Evolutionary conservation across 2,329 filamentous ascomycete genomes (phyloP), one percentile per base, ranked within the genome.

Genomic region (Byssochlamys sp.): DNA sequence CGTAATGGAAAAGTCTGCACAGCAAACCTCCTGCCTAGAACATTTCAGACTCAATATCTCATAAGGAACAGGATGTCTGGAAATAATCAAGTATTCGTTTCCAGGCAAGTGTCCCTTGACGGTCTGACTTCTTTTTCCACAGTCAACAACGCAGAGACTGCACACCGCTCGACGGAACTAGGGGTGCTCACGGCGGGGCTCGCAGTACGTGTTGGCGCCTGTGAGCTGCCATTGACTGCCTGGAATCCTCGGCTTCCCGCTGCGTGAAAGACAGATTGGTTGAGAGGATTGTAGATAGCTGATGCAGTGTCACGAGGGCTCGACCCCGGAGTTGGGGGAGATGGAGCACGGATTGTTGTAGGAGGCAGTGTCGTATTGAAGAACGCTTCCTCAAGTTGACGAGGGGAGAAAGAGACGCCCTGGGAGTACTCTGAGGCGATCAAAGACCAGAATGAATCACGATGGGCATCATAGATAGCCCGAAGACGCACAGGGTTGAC

Each of bases 401-500:
- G 54, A 2, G 57, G 58, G 25, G 64, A 57, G 29, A 64, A 56
- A n/a, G 55, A 45, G 4, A 39, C 45, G 5, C 60, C 58, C n/a
- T 57, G 60, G 7, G 66, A 64, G 66, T 91, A 91, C 65, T 90
- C 87, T 27, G 82, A 77, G 29, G 88, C 87, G 35, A 92, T 81
- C 53, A 82, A 79, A 33, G 81, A 78, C 88, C 89, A 92, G 75
- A 92, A 91, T 7, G 82, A 81, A 54, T 80, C 78, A 50, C 87
- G 84, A 72, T 90, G 87, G 6, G 81, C 77, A 55, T 84, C 81
- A 72, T 91, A 91, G 63, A 91, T 82, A 59, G 81, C 78, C 53
- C 84, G 81, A 26, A 92, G 84, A 53, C 87, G 85, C 28, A 80
- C 76, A 66, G 85, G 79, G 70, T 89, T 84, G 61, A 87, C 79